phyloP scores from a whole-genome alignment of 1,284 basidiomycete species.

The Pseudozyma sp. region DNA sequence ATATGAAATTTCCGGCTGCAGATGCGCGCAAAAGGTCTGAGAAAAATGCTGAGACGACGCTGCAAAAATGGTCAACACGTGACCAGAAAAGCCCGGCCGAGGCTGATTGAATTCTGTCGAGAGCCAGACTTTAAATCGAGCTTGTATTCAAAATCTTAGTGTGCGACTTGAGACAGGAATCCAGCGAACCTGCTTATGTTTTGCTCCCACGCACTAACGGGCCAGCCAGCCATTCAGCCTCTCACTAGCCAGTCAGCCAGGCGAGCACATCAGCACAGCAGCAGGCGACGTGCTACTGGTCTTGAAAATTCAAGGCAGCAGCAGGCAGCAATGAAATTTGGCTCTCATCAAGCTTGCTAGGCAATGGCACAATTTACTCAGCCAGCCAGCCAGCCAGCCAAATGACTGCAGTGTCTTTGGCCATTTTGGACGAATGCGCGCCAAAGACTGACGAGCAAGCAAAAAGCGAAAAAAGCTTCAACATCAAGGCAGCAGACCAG shows the following conservation, averaged over 20 bases:
- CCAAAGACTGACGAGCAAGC: conserved; percentile 5
- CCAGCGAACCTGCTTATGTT: conserved; percentile 31
- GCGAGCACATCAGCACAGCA: not conserved
- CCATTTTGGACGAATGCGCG: not conserved
- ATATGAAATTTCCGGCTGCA: not conserved
- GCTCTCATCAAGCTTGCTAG: not conserved
- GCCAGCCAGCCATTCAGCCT: conserved; percentile 1
- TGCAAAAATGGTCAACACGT: not conserved
- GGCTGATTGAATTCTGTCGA: not conserved
- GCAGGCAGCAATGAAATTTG: conserved; percentile 1
- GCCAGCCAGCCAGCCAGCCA: not conserved
- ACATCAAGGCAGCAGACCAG: conserved; percentile 10
- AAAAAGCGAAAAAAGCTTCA: not conserved
- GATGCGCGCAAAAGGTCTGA: conserved; percentile 1
- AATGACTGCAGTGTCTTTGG: not conserved
- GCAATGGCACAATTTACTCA: not conserved
- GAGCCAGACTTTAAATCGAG: not conserved
- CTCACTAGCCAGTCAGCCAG: not conserved
- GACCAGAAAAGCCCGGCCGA: not conserved
- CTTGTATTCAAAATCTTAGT: not conserved
- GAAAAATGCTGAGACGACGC: not conserved
- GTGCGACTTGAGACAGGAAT: conserved; percentile 9
- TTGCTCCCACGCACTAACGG: not conserved
- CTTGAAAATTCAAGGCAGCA: conserved; percentile 3
- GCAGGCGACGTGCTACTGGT: not conserved